Percentiles rank a stretch among this genome's conserved stretches.
Evolutionary conservation across 1,284 basidiomycete genomes (phyloP).

Genomic region (Ganoderma leucocontextum): DNA sequence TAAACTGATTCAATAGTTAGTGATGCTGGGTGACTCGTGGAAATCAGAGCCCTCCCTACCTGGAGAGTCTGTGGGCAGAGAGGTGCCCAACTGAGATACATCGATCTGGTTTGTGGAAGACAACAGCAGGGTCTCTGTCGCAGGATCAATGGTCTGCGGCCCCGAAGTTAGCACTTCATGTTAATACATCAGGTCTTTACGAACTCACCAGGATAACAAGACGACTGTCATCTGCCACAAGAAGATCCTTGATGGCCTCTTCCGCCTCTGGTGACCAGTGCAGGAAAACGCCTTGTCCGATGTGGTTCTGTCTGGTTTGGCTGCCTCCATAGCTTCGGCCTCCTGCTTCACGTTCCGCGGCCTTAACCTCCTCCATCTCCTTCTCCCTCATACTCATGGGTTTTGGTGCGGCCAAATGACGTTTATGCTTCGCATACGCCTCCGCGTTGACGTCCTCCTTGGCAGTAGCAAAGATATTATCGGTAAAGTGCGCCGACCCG

Average conservation of each 20-base stretch:
- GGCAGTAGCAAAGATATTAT: constrained; percentile 84
- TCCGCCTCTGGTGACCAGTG: constrained; percentile 71
- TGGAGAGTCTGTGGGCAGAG: constrained; percentile 60
- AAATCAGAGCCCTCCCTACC: constrained; percentile 44
- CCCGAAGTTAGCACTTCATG: not conserved
- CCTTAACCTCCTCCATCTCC: constrained; percentile 79
- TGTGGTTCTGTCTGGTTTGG: constrained; percentile 59
- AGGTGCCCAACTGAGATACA: constrained; percentile 53
- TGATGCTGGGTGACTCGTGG: not conserved
- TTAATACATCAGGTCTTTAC: not conserved
- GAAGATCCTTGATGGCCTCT: constrained; percentile 68
- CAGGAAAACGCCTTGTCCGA: constrained; percentile 66
- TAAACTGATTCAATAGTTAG: constrained; percentile 54
- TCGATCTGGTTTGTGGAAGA: constrained; percentile 47
- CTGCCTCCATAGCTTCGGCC: constrained; percentile 63
- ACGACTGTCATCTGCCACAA: constrained; percentile 54
- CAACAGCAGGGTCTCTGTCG: constrained; percentile 64
- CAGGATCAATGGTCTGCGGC: constrained; percentile 65
- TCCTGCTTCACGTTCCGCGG: constrained; percentile 69
- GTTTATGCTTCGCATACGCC: constrained; percentile 79
- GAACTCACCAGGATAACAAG: constrained; percentile 72
- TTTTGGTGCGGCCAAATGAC: constrained; percentile 77
- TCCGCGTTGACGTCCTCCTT: constrained; percentile 71
- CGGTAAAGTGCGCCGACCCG: constrained; percentile 80
- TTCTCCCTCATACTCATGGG: constrained; percentile 84